Percentiles rank a stretch among this genome's conserved stretches.
Conservation (phyloP, 495 filamentous ascomycete species). For the Penicillium riverlandense region DNA sequence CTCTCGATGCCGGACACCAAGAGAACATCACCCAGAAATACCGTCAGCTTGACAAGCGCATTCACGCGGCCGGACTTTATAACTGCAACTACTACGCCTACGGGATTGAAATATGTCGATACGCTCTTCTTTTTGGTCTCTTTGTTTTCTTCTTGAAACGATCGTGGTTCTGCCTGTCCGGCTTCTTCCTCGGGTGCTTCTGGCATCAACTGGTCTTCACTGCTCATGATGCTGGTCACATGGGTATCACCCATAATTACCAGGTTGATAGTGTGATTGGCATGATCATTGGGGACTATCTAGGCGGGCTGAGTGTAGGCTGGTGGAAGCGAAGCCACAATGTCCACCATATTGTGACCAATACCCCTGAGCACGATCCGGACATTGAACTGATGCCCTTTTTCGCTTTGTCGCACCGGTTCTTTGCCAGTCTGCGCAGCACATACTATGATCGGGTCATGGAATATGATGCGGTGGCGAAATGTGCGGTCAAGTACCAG, state of each 20-base stretch:
- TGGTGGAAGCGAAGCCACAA: slow-evolving; percentile 96
- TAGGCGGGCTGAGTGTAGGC: slow-evolving; percentile 77
- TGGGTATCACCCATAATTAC: slow-evolving; percentile 85
- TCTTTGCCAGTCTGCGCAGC: slow-evolving; percentile 61
- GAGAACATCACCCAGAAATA: slow-evolving; percentile 67
- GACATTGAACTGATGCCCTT: slow-evolving; percentile 90
- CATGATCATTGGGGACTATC: slow-evolving; percentile 75
- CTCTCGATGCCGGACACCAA: slow-evolving; percentile 61
- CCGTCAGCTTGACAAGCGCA: slow-evolving; percentile 55
- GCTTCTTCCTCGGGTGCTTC: slow-evolving; percentile 63
- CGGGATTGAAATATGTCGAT: slow-evolving; percentile 57
- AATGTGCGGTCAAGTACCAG: slow-evolving; percentile 60
- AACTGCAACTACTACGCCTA: slow-evolving; percentile 78
- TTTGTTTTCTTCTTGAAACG: slow-evolving; percentile 36
- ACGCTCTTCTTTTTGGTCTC: slow-evolving; percentile 53
- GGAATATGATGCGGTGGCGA: slow-evolving; percentile 66
- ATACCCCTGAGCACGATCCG: slow-evolving; percentile 85
- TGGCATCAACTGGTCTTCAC: slow-evolving; percentile 91
- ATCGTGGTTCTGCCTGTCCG: slow-evolving; percentile 33
- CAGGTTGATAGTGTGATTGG: slow-evolving; percentile 73
- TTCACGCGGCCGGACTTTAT: slow-evolving; percentile 65
- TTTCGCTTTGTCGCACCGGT: slow-evolving; percentile 76
- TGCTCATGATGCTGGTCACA: slow-evolving; percentile 85
- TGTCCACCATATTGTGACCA: slow-evolving; percentile 90
- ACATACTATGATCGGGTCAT: slow-evolving; percentile 79